Evolutionary conservation across 1,284 basidiomycete species (phyloP), one percentile per base, ranked within the genome.

Genomic region (Peniophora sp.): DNA sequence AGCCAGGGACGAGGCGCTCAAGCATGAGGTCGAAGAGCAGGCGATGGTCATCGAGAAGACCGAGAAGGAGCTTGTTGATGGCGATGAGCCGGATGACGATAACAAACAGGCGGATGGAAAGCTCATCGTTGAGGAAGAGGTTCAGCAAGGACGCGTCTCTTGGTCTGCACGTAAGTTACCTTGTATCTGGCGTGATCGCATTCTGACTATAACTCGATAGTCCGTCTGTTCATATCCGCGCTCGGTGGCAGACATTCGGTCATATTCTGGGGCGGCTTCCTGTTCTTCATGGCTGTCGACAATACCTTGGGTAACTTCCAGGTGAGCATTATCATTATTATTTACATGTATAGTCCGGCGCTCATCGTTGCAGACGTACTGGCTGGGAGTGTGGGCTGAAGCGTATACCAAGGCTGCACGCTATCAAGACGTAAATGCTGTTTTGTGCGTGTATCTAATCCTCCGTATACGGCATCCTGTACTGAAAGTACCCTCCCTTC

Each of bases 71-170:
- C 8, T 41, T 8, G 55, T 72, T 12, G 72, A 76, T 49, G 50
- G 57, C 2, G 59, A 65, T 50, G 59, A 66, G n/a, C 64, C 67
- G 17, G 58, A 60, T 10, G 57, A 51, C 11, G n/a, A 38, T 9
- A 25, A 35, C 8, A 61, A 63, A 45, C 63, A 64, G 32, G 51
- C 59, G 6, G 64, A 65, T 44, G 76, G 77, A 0, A 78, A 79
- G 56, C 65, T 84, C 2, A 69, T 82, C 34, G 66, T 81, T 12
- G 77, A 71, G 3, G 83, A 85, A 58, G 82, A 85, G 63, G 71
- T 80, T 48, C 70, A 74, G 2, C 67, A 75, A 50, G 83, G 82
- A 1, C 73, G 77, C 50, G 73, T 83, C 3, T 70, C 78, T 48
- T 73, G 74, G 68, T 51, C 61, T 14, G 71, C 75, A 3, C 47